Evolutionary conservation across 2,329 filamentous ascomycete species (phyloP).

Genomic region (Botrytis medusae): DNA sequence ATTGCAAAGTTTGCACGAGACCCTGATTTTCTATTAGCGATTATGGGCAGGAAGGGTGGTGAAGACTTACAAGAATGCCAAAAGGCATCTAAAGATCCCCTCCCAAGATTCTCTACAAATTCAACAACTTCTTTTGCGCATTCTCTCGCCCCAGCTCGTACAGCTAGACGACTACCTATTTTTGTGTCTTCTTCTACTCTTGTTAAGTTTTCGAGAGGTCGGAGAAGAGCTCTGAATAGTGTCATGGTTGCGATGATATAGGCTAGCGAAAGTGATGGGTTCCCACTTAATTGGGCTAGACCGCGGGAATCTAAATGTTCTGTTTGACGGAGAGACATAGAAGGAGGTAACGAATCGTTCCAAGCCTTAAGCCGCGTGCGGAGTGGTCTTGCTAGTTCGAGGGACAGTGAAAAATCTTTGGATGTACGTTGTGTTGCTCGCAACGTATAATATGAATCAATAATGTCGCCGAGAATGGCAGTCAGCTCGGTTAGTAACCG

Average conservation of each 20-base stretch:
- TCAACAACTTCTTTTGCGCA: conserved; percentile 40
- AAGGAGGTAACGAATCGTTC: conserved; percentile 38
- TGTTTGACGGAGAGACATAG: conserved; percentile 30
- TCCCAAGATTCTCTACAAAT: conserved; percentile 37
- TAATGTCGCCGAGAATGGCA: conserved; percentile 40
- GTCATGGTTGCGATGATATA: conserved; percentile 42
- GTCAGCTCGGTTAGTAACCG: conserved; percentile 38
- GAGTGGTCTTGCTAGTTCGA: conserved; percentile 37
- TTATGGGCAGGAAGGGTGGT: background rate
- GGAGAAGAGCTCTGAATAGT: conserved; percentile 39
- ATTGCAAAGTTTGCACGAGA: conserved; percentile 40
- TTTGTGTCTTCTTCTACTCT: conserved; percentile 34
- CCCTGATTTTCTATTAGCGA: conserved; percentile 28
- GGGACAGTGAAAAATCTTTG: conserved; percentile 37
- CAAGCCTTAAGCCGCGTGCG: conserved; percentile 38
- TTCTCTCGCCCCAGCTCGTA: conserved; percentile 37
- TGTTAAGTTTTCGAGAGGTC: conserved; percentile 37
- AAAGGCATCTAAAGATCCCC: conserved; percentile 37
- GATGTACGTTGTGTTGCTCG: conserved; percentile 37
- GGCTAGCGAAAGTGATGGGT: conserved; percentile 39
- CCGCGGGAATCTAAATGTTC: conserved; percentile 32
- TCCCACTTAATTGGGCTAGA: conserved; percentile 35
- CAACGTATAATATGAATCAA: conserved; percentile 39
- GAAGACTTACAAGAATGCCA: conserved; percentile 38
- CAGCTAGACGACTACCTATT: conserved; percentile 30